Evolutionary conservation across 2,329 filamentous ascomycete genomes (phyloP).

Genomic region (Metarhizium sp.): DNA sequence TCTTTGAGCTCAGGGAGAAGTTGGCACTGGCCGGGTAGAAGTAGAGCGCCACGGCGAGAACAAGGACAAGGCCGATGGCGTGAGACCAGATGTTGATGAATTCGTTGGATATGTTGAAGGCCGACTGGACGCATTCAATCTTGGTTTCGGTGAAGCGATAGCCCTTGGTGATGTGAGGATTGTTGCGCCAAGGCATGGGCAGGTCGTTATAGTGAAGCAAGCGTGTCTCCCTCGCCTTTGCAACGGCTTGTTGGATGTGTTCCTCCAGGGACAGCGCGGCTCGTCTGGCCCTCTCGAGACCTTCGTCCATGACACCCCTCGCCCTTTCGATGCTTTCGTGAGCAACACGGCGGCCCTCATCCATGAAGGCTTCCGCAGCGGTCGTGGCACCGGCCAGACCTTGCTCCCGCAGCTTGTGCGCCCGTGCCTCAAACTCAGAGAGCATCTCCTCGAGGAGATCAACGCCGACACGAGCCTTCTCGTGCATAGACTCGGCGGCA

Average conservation of each 20-base stretch:
- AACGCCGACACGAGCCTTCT: conserved; percentile 83
- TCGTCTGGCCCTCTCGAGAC: conserved; percentile 71
- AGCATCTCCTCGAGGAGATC: conserved; percentile 79
- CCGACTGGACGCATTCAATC: conserved; percentile 75
- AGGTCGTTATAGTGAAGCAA: conserved; percentile 85
- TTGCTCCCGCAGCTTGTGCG: conserved; percentile 69
- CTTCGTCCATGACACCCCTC: conserved; percentile 68
- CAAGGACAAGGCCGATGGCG: conserved; percentile 75
- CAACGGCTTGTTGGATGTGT: conserved; percentile 70
- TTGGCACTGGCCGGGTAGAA: conserved; percentile 86
- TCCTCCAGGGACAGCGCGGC: conserved; percentile 77
- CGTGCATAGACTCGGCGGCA: conserved; percentile 77
- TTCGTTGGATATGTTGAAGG: conserved; percentile 84
- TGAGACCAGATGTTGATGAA: conserved; percentile 98
- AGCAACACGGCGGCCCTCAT: conserved; percentile 68
- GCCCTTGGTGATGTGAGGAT: conserved; percentile 82
- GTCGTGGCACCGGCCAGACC: conserved; percentile 59
- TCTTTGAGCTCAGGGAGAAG: conserved; percentile 77
- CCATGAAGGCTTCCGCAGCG: conserved; percentile 63
- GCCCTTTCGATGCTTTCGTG: conserved; percentile 71
- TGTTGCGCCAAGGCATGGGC: conserved; percentile 85
- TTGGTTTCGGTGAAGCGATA: conserved; percentile 94
- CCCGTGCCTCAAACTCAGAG: conserved; percentile 73
- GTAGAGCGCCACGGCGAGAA: conserved; percentile 85
- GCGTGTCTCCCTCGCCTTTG: conserved; percentile 66